These are phyloP conservation scores for Syzygium syzygioides DNA, from an alignment of 441 rosid species.

Conservation along the genomic window DNA sequence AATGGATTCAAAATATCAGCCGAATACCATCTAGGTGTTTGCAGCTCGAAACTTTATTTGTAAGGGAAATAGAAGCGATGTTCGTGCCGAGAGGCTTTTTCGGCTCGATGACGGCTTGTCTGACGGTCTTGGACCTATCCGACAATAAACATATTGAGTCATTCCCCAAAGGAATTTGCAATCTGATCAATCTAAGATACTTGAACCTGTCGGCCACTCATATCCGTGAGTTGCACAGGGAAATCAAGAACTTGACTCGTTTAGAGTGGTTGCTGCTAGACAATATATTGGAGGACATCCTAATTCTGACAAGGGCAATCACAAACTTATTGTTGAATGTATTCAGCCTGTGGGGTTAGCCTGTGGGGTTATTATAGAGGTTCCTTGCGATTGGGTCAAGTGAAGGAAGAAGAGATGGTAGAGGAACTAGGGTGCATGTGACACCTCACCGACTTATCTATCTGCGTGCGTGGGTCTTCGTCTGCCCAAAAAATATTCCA, in stretches of 20 bases:
- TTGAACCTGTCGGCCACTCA: accelerated
- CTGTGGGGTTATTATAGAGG: accelerated
- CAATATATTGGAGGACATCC: accelerated
- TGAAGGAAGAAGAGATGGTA: not conserved
- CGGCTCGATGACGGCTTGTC: accelerated
- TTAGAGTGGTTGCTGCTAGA: no score
- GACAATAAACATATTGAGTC: accelerated
- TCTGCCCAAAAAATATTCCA: not conserved
- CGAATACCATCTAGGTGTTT: accelerated
- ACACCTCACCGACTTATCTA: not conserved
- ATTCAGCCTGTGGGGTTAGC: accelerated
- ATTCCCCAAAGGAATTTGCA: accelerated
- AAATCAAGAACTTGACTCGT: no score
- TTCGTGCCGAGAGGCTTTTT: not conserved
- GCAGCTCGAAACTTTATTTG: not conserved
- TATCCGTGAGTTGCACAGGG: accelerated
- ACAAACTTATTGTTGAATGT: not conserved
- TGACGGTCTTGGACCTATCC: accelerated
- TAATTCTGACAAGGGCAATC: accelerated
- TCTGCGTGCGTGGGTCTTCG: accelerated
- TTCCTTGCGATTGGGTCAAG: no score
- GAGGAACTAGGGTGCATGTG: not conserved
- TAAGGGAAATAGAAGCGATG: accelerated
- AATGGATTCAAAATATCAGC: accelerated
- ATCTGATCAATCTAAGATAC: accelerated